phyloP scores from a whole-genome alignment of 257 asterid species.

The Lycium ferocissimum region DNA sequence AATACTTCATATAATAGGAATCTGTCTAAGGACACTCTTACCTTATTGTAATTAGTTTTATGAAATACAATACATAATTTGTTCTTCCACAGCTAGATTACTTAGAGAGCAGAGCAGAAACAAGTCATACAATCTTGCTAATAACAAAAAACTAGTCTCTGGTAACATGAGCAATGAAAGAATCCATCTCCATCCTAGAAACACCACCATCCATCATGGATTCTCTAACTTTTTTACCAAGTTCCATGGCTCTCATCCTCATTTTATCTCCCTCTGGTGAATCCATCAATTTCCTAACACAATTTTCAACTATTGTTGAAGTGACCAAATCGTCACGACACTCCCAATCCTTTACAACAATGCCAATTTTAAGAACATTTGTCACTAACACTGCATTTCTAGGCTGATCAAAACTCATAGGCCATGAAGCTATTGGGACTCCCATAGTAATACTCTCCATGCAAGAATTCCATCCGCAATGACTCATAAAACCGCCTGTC shows the following conservation, averaged over 20 bases:
- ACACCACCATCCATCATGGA: conserved; percentile 20
- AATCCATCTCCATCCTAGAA: conserved; percentile 30
- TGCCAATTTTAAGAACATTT: conserved; percentile 1
- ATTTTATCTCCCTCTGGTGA: background rate
- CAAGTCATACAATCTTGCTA: background rate
- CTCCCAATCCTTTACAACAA: conserved; percentile 15
- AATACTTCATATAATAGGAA: background rate
- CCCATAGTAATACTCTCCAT: conserved; percentile 30
- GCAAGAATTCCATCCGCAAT: conserved; percentile 30
- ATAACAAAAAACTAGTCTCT: background rate
- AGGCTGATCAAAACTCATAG: conserved; percentile 28
- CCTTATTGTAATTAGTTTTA: background rate
- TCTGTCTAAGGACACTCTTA: background rate
- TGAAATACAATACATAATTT: background rate
- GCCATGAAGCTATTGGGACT: conserved; percentile 28
- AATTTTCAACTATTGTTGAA: background rate
- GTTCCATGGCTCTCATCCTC: background rate
- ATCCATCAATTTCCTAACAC: conserved; percentile 21
- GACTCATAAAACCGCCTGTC: background rate
- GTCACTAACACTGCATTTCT: conserved; percentile 20
- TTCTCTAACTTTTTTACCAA: conserved; percentile 20
- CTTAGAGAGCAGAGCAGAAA: background rate
- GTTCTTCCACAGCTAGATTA: background rate
- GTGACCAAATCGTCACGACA: background rate
- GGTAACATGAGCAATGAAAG: conserved; percentile 27